Base-by-base conservation (phyloP, 768 basidiomycete genomes). In the Lactifluus subvellereus region DNA sequence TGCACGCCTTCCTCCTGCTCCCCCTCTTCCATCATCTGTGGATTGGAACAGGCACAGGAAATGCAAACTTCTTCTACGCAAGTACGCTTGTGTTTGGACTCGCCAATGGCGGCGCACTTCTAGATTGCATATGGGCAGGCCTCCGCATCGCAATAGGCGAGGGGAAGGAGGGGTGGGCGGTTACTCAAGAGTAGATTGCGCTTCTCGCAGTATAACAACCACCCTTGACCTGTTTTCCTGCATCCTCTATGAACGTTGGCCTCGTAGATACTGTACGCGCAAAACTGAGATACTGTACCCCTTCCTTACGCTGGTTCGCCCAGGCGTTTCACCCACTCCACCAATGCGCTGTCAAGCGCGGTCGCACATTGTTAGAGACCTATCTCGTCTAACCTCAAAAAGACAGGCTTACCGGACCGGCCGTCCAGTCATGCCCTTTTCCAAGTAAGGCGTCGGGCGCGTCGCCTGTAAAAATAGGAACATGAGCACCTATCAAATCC, bases 31-130 rank as follows among this genome's bases (percentile, higher is more conserved):
- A 96, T 70, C 83, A 91, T 62, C 78, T 98, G 2, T 99, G 97
- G 96, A 82, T 98, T 6, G 79, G 78, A 9, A 88, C 93, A 60
- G 94, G 94, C 1, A 91, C 93, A 6, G 97, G 94, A 2, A 98
- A 99, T 70, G 94, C 96, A 51, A 98, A 98, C 73, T 99, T 99
- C 76, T 98, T 91, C 76, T 99, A 98, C 69, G 97, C 97, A 0
- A 87, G 89, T 4, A 98, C 94, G 2, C 79, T 98, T 64, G 96
- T 99, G 16, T 94, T 94, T 73, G 94, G 93, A 0, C 81, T 94
- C 66, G 89, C 87, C 3, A 88, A 91, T 66, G 94, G 92, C 0
- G 82, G 89, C n/a, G 88, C 88, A 18, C 70, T 94, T 13, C 77
- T 93, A 2, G 96, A 97, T 71, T 84, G 84, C 33, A 77, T 91